Evolutionary conservation across 768 basidiomycete species (phyloP).

Genomic region (Boletus pseudo-olivaceus): DNA sequence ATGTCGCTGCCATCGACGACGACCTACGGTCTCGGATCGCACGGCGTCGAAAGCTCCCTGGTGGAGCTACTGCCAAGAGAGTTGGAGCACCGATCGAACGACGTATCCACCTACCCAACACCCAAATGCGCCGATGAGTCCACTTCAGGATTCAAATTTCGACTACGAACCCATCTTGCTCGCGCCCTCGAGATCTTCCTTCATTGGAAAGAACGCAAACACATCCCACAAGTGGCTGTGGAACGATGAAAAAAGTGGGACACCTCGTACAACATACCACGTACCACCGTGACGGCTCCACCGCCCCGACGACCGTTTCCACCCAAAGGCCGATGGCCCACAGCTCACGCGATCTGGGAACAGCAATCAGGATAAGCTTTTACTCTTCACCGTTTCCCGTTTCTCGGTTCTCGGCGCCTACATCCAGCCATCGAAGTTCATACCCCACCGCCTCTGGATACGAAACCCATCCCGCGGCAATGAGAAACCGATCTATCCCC

Average conservation of each 20-base stretch:
- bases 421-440: not conserved
- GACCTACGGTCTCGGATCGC: constrained; percentile 1
- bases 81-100: not conserved
- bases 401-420: not conserved
- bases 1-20: not conserved
- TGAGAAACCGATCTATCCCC: not conserved
- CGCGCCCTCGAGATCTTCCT: not conserved
- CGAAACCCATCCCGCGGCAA: not conserved
- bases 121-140: not conserved
- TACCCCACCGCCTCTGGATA: not conserved
- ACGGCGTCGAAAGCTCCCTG: not conserved
- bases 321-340: not conserved
- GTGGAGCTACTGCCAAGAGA: not conserved
- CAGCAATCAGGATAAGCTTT: not conserved
- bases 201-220: not conserved
- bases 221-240: not conserved
- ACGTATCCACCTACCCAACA: not conserved
- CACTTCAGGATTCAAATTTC: not conserved
- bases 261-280: not conserved
- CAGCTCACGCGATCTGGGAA: not conserved
- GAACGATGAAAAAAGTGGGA: not conserved
- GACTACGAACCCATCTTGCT: not conserved
- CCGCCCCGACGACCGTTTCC: not conserved
- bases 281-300: not conserved
- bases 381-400: too few relatives aligned